Conservation (phyloP, 257 asterid genomes). For the Nicotiana otophora region DNA sequence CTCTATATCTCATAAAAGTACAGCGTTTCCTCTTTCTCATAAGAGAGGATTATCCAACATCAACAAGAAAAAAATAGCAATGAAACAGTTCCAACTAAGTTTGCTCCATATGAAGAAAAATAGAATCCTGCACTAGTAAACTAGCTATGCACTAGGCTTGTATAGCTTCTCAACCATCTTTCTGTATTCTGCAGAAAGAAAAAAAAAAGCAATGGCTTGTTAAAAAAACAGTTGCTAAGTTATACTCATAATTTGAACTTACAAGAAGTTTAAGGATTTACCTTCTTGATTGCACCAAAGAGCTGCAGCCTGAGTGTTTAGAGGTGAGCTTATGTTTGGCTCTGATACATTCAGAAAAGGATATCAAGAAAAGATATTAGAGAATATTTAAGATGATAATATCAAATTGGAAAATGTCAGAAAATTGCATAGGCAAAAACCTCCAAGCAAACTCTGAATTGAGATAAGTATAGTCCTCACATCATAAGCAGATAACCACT, state of each 20-base stretch:
- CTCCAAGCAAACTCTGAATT: constrained; percentile 93
- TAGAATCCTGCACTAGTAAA: not conserved
- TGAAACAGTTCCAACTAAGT: not conserved
- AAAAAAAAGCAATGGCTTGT: too few species aligned
- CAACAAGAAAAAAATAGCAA: not conserved
- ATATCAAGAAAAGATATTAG: not conserved
- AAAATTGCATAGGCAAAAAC: constrained; percentile 25
- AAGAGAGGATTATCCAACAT: not conserved
- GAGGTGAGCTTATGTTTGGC: constrained; percentile 90
- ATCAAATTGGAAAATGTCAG: not conserved
- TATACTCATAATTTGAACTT: not conserved
- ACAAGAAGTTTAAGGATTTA: not conserved
- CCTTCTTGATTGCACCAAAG: constrained; percentile 95
- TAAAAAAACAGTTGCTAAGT: not conserved
- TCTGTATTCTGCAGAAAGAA: constrained; percentile 27
- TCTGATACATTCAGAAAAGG: constrained; percentile 26
- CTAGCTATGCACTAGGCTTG: constrained; percentile 27
- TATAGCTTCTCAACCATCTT: constrained; percentile 40
- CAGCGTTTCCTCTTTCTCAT: not conserved
- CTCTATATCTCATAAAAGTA: not conserved
- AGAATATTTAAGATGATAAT: not conserved
- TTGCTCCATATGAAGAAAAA: not conserved
- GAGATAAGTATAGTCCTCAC: constrained; percentile 88
- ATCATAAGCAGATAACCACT: constrained; percentile 98
- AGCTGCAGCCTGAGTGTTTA: constrained; percentile 78